These are phyloP conservation scores for Ramalina intermedia DNA, from an alignment of 495 filamentous ascomycete genomes.

Conservation along the genomic window DNA sequence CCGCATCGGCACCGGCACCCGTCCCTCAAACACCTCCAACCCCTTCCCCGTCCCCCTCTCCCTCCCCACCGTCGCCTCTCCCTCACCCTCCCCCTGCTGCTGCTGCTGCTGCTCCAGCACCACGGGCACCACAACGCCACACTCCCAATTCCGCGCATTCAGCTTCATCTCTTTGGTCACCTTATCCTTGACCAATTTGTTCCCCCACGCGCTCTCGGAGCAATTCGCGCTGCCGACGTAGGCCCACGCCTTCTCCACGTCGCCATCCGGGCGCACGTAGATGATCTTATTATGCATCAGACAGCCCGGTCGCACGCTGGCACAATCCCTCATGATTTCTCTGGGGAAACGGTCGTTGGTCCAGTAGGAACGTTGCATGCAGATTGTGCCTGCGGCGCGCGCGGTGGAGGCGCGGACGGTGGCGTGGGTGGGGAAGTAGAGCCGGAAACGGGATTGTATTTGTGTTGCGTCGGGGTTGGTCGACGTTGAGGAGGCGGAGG, in stretches of 20 bases:
- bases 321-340: constrained; percentile 57
- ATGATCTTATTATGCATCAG: constrained; percentile 87
- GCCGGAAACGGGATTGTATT: constrained; percentile 41
- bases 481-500: background rate
- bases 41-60: background rate
- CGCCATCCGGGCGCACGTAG: constrained; percentile 38
- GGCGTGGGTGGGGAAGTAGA: constrained; percentile 71
- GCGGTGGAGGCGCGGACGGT: constrained; percentile 52
- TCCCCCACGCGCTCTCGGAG: constrained; percentile 83
- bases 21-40: constrained; percentile 33
- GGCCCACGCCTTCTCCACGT: constrained; percentile 41
- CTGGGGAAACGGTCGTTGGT: constrained; percentile 50
- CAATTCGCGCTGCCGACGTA: constrained; percentile 91
- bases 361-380: constrained; percentile 57
- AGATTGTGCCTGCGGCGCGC: constrained; percentile 63
- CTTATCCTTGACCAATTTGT: constrained; percentile 50
- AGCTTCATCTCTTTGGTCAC: constrained; percentile 50
- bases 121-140: constrained; percentile 62
- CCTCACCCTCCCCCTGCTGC: background rate
- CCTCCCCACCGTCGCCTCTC: background rate
- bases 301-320: constrained; percentile 47
- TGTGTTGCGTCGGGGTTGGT: constrained; percentile 3
- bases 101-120: background rate
- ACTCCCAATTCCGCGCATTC: constrained; percentile 91
- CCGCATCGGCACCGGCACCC: constrained; percentile 59